These are phyloP conservation scores for Globisporangium canariense DNA, from an alignment of 352 stramenopile genomes.

Conservation along the genomic window DNA sequence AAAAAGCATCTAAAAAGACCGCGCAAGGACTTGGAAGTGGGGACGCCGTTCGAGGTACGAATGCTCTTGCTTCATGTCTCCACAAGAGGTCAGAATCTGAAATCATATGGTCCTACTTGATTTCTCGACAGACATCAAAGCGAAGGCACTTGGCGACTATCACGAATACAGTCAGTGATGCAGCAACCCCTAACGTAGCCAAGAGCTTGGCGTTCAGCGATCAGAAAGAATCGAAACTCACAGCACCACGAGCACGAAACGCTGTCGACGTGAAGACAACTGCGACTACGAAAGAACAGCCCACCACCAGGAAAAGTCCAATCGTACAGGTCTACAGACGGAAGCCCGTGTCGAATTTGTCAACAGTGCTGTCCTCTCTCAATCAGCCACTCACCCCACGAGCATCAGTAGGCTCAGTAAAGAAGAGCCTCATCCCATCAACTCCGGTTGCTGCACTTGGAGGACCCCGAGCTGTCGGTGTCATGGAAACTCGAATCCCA, in stretches of 20 bases:
- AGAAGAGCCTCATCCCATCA: slow-evolving; percentile 3
- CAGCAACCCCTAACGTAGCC: slow-evolving; percentile 11
- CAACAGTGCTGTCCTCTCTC: slow-evolving; percentile 11
- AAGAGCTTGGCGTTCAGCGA: slow-evolving; percentile 31
- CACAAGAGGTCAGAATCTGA: neutral
- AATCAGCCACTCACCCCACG: neutral
- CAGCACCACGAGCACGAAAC: slow-evolving; percentile 4
- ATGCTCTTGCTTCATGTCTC: neutral
- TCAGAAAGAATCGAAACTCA: slow-evolving; percentile 8
- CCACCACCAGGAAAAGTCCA: slow-evolving; percentile 11
- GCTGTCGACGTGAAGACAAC: neutral
- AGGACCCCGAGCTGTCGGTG: neutral
- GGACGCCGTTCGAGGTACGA: slow-evolving; percentile 33
- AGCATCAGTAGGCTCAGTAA: neutral
- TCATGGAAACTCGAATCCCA: slow-evolving; percentile 5
- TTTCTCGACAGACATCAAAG: slow-evolving; percentile 28
- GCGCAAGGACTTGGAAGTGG: slow-evolving; percentile 27
- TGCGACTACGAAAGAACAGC: neutral
- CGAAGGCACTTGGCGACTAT: slow-evolving; percentile 55
- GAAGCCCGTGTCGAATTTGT: slow-evolving; percentile 13
- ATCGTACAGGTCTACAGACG: neutral
- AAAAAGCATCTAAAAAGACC: slow-evolving; percentile 68
- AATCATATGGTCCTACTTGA: too few relatives aligned
- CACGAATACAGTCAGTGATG: slow-evolving; percentile 42
- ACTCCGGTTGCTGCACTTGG: neutral